Conservation (phyloP, 257 asterid species). For the Solanum clarkiae region DNA sequence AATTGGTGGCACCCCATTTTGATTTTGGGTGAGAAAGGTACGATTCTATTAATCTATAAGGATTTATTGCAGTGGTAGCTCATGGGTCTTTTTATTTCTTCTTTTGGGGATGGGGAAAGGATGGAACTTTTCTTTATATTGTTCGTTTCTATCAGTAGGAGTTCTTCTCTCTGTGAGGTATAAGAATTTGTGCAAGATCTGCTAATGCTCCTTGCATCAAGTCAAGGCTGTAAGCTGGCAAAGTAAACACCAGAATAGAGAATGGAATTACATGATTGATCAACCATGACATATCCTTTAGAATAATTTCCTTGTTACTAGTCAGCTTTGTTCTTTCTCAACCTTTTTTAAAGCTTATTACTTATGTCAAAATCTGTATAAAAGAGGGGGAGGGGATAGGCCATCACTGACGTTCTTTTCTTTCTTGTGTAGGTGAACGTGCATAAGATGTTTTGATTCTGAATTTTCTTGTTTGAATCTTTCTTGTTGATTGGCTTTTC, state of each 20-base stretch:
- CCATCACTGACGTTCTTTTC: not conserved
- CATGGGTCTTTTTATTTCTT: not conserved
- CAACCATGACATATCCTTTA: not conserved
- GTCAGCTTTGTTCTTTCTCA: not conserved
- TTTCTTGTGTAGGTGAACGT: not conserved
- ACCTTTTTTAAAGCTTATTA: not conserved
- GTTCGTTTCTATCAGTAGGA: not conserved
- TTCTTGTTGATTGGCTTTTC: not conserved
- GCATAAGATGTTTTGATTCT: not conserved
- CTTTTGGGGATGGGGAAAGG: too few relatives aligned
- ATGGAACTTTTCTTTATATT: not conserved
- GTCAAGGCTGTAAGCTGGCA: not conserved
- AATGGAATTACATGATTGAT: not conserved
- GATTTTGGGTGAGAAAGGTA: too few relatives aligned
- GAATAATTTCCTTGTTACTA: not conserved
- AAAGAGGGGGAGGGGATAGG: not conserved
- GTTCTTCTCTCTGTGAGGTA: not conserved
- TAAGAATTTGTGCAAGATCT: not conserved
- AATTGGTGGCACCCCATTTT: too few relatives aligned
- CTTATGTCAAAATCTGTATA: not conserved
- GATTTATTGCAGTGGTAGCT: too few relatives aligned
- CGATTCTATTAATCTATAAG: too few relatives aligned
- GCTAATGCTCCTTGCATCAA: not conserved
- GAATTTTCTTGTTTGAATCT: not conserved
- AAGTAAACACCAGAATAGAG: not conserved